Evolutionary conservation across 345 rosid species (phyloP), one percentile per base, ranked within the genome.

Genomic region (Punica granatum): DNA sequence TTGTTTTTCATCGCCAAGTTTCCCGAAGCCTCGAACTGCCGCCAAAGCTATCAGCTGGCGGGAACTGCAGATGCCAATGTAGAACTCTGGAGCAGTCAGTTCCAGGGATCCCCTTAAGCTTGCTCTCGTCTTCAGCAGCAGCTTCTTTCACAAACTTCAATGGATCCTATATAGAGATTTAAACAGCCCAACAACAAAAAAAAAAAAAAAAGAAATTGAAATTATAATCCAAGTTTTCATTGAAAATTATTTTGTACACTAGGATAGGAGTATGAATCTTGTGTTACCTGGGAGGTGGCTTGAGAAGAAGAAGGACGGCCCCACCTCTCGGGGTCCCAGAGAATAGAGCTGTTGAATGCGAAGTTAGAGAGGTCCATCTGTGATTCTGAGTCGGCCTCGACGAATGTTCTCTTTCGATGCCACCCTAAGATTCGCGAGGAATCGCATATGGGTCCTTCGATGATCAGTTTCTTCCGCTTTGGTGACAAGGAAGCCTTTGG

Each of bases 361-460:
- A 88, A 88, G 65, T 83, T 84, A 26, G 93, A 88, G 34, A 83
- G 79, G 31, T 86, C 87, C 68, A 84, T 83, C 0, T 86, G 86
- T 74, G 87, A 84, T 37, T 67, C 76, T 3, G 66, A 46, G 3
- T 74, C 78, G 18, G 72, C 69, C 23, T 70, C 39, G 18, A 31
- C 25, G 10, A 49, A 23, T 5, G 54, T 63, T 25, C 32, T 39
- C 49, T 37, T 16, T 15, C 81, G 69, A 76, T 89, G 97, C 97
- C 98, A 92, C 46, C 97, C 98, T n/a, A 87, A 71, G 14, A 90
- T 92, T 76, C 83, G 90, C 23, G 96, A 83, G 4, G 86, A 85
- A 67, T 91, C 92, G 33, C 97, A 90, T 9, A 89, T 87, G 0
- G 97, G 92, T 46, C 98, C 97, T 75, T 93, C 96, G 9, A 87